phyloP scores from a whole-genome alignment of 495 filamentous ascomycete species.

The Ramalina peruviana region DNA sequence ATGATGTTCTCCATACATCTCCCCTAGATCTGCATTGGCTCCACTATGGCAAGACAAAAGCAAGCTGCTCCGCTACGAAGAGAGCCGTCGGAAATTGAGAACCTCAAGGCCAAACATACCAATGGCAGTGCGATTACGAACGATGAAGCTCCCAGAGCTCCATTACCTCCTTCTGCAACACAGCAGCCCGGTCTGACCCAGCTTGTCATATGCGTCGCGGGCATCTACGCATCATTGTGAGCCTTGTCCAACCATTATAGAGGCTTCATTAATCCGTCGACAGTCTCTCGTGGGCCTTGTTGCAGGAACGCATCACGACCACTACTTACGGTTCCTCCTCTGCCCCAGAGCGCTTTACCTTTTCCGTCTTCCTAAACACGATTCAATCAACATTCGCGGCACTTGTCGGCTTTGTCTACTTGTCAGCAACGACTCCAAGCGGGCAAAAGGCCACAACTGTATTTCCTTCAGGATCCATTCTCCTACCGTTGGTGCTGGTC shows the following conservation, averaged over 20 bases:
- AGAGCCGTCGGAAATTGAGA: constrained; percentile 45
- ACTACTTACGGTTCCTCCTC: constrained; percentile 58
- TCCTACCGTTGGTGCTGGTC: constrained; percentile 71
- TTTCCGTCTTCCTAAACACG: constrained; percentile 88
- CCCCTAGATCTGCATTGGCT: not conserved
- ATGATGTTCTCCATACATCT: not conserved
- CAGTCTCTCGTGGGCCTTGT: constrained; percentile 86
- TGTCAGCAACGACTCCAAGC: constrained; percentile 48
- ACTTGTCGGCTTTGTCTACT: constrained; percentile 67
- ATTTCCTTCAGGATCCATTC: constrained; percentile 60
- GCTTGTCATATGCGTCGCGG: constrained; percentile 73
- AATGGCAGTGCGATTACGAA: constrained; percentile 5
- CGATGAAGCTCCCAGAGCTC: constrained; percentile 29
- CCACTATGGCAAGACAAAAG: constrained; percentile 56
- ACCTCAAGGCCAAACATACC: constrained; percentile 19
- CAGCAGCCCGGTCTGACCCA: constrained; percentile 45
- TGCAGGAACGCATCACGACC: constrained; percentile 95
- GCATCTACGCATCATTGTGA: constrained; percentile 94
- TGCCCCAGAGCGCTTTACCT: constrained; percentile 58
- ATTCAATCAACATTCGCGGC: constrained; percentile 88
- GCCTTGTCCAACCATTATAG: constrained; percentile 16
- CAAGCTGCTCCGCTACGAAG: constrained; percentile 52
- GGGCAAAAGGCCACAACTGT: constrained; percentile 42
- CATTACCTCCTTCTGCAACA: constrained; percentile 21
- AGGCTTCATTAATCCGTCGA: not conserved